A percentile compares a stretch with the other conserved stretches of the same genome.
phyloP scores from a whole-genome alignment of 164 flowering plant genomes.

The Magnolia sinica region DNA sequence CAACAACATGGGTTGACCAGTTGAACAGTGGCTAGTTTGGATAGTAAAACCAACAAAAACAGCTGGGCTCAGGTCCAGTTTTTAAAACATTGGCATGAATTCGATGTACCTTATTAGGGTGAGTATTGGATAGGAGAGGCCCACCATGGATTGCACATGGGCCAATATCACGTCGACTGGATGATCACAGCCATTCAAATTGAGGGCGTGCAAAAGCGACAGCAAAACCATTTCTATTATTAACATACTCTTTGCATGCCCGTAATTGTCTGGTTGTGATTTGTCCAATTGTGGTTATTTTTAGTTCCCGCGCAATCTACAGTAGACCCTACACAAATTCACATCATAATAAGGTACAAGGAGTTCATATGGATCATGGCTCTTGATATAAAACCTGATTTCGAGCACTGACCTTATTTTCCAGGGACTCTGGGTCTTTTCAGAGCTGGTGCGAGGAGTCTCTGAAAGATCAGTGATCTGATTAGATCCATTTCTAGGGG shows the following conservation, averaged over 20 bases:
- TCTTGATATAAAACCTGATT: not conserved
- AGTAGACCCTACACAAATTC: not conserved
- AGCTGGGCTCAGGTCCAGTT: not conserved
- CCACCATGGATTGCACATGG: not conserved
- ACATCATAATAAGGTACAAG: not conserved
- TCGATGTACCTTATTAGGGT: not conserved
- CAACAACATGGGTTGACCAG: too few species aligned
- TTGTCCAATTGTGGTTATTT: too few species aligned
- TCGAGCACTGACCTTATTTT: not conserved
- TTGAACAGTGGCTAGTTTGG: too few species aligned
- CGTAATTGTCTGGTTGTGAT: not conserved
- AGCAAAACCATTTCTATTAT: not conserved
- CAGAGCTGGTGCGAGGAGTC: constrained; percentile 19
- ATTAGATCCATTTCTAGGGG: constrained; percentile 10
- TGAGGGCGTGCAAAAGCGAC: not conserved
- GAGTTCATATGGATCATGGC: not conserved
- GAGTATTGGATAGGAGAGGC: not conserved
- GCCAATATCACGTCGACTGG: not conserved
- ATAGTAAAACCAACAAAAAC: too few species aligned
- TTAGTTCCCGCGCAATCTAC: too few species aligned
- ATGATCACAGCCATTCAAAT: not conserved
- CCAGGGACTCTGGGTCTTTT: not conserved
- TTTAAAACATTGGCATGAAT: not conserved
- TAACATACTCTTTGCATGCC: not conserved
- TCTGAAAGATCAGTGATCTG: constrained; percentile 19